Evolutionary conservation across 805 yeast species (phyloP).

Genomic region (Clavispora asparagi): DNA sequence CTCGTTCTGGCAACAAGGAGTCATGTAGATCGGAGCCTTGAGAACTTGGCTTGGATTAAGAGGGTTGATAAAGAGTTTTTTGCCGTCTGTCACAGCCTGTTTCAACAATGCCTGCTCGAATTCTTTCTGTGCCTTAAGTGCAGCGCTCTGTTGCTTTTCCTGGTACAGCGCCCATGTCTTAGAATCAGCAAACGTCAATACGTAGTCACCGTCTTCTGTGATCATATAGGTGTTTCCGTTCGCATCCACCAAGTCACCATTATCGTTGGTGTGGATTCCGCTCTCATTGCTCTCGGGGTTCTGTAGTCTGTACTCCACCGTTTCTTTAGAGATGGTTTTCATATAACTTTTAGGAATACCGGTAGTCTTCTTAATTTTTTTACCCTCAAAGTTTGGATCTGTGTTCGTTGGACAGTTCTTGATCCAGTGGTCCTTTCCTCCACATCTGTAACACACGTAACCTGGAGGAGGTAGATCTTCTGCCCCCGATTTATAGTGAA

Average conservation of each 20-base stretch:
- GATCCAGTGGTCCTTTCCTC: conserved; percentile 90
- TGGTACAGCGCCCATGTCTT: conserved; percentile 88
- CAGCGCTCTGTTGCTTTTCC: conserved; percentile 53
- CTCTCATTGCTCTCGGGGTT: conserved; percentile 20
- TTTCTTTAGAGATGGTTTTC: conserved; percentile 78
- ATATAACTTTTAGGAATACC: conserved; percentile 96
- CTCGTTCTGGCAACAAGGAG: conserved; percentile 70
- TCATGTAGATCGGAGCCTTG: conserved; percentile 62
- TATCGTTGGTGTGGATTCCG: conserved; percentile 32
- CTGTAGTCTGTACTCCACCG: conserved; percentile 48
- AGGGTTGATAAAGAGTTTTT: conserved; percentile 60
- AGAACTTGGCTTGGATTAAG: conserved; percentile 45
- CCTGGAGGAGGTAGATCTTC: conserved; percentile 93
- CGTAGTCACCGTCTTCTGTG: conserved; percentile 93
- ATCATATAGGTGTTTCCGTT: conserved; percentile 65
- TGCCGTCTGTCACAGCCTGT: conserved; percentile 25
- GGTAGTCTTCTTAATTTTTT: conserved; percentile 83
- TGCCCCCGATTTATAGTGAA: conserved; percentile 47
- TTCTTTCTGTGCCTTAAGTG: conserved; percentile 43
- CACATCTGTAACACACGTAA: conserved; percentile 94
- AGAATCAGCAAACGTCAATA: conserved; percentile 90
- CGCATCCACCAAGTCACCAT: conserved; percentile 40
- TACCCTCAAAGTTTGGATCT: conserved; percentile 93
- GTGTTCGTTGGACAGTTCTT: conserved; percentile 91
- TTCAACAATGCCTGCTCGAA: conserved; percentile 41